Conservation (phyloP, 2,329 filamentous ascomycete genomes). For the Rhinocladiella mackenziei region DNA sequence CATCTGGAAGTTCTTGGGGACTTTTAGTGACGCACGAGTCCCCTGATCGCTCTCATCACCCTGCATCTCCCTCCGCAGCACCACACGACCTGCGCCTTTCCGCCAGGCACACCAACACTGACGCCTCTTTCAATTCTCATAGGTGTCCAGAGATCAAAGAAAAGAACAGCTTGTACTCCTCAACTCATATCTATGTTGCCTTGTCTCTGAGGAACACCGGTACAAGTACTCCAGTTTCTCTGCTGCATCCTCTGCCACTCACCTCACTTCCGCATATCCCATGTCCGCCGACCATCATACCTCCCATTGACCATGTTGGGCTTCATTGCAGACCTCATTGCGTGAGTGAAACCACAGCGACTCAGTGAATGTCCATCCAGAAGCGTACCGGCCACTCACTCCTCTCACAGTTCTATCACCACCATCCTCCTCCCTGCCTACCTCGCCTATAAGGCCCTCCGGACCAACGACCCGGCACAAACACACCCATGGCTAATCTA, state of each 20-base stretch:
- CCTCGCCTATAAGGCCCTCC: conserved; percentile 96
- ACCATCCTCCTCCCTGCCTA: conserved; percentile 94
- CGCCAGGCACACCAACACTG: too few relatives aligned
- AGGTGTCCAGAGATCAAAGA: conserved; percentile 1
- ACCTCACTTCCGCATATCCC: not conserved
- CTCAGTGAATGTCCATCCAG: conserved; percentile 4
- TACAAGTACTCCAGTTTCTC: too few relatives aligned
- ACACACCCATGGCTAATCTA: conserved; percentile 99
- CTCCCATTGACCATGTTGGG: conserved; percentile 60
- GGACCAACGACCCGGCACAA: conserved; percentile 81
- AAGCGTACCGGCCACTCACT: not conserved
- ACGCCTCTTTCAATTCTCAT: not conserved
- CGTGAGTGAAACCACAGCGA: conserved; percentile 54
- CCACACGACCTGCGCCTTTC: too few relatives aligned
- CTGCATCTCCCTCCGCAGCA: too few relatives aligned
- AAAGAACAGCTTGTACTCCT: conserved; percentile 7
- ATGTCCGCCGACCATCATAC: not conserved
- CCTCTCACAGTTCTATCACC: conserved; percentile 64
- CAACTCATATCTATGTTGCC: conserved; percentile 4
- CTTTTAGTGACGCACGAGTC: too few relatives aligned
- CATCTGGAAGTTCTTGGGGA: too few relatives aligned
- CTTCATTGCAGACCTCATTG: conserved; percentile 70
- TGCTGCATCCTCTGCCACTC: not conserved
- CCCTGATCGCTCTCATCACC: too few relatives aligned
- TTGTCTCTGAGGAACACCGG: not conserved